These are phyloP conservation scores for Bigelowiella natans DNA, from an alignment of 78 protist species.

Conservation along the genomic window DNA sequence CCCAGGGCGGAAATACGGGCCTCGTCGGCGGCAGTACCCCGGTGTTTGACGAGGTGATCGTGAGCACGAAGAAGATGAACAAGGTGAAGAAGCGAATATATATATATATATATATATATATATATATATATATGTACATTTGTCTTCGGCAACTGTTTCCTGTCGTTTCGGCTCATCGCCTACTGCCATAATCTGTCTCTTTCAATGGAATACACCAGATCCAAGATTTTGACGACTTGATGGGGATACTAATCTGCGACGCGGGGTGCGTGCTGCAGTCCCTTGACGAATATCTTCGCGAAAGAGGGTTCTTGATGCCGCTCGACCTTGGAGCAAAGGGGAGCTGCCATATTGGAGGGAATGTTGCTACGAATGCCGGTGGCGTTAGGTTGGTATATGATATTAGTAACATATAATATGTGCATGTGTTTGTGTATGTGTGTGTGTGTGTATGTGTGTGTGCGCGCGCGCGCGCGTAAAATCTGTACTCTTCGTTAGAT, in stretches of 20 bases:
- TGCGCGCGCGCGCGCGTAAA: too few relatives aligned
- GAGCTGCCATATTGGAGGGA: conserved; percentile 87
- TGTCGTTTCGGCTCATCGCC: too few relatives aligned
- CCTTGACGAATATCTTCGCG: conserved; percentile 38
- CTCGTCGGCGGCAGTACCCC: conserved; percentile 59
- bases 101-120: neutral
- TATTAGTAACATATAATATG: too few relatives aligned
- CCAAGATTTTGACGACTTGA: neutral
- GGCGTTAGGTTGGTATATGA: conserved; percentile 79
- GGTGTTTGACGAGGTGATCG: conserved; percentile 68
- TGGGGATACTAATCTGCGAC: neutral
- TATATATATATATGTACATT: neutral
- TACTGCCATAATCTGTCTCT: too few relatives aligned
- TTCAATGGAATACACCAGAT: too few relatives aligned
- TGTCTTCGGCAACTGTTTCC: neutral
- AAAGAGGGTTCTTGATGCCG: conserved; percentile 66
- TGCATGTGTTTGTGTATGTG: too few relatives aligned
- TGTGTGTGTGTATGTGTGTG: too few relatives aligned
- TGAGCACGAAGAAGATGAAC: conserved; percentile 54
- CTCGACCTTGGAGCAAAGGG: conserved; percentile 86
- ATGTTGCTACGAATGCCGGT: conserved; percentile 86
- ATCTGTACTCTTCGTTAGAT: neutral
- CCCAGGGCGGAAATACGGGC: too few relatives aligned
- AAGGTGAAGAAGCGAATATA: neutral
- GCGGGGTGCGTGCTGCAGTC: conserved; percentile 63